Percentiles rank a stretch among this genome's conserved stretches.
Evolutionary conservation across 2,329 filamentous ascomycete genomes (phyloP).

Genomic region (Monilinia aucupariae): DNA sequence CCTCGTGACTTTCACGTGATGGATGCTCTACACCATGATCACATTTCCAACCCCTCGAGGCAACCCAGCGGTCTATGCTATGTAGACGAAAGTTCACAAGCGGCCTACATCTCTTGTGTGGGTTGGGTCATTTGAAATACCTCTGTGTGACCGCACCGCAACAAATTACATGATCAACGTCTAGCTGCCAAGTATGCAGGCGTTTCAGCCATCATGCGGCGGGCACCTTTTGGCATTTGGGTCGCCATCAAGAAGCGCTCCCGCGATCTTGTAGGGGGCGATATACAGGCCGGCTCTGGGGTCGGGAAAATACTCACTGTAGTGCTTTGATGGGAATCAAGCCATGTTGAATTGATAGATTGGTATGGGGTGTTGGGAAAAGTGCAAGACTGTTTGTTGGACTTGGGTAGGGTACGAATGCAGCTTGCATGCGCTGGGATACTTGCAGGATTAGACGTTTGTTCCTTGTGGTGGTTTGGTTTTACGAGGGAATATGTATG

Average conservation of each 20-base stretch:
- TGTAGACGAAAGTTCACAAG: not conserved
- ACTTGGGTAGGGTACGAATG: too few species aligned
- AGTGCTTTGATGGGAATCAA: too few species aligned
- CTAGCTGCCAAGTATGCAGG: not conserved
- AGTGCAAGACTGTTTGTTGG: too few species aligned
- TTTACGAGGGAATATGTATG: too few species aligned
- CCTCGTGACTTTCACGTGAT: not conserved
- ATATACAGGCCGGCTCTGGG: too few species aligned
- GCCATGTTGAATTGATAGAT: too few species aligned
- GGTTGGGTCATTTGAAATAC: not conserved
- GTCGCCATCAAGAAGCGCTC: not conserved
- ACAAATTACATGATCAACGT: not conserved
- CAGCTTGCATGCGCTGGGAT: too few species aligned
- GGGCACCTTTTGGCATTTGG: not conserved
- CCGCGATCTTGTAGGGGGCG: too few species aligned
- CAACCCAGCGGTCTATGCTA: not conserved
- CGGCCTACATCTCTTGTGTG: not conserved
- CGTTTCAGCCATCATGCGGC: not conserved
- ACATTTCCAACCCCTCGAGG: not conserved
- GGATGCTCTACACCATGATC: not conserved
- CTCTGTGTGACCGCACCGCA: not conserved
- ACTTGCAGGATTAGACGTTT: too few species aligned
- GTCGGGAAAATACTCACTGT: too few species aligned
- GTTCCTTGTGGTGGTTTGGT: too few species aligned
- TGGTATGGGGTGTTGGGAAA: too few species aligned